phyloP scores from a whole-genome alignment of 2,329 filamentous ascomycete genomes.

The Pseudonectria buxi region DNA sequence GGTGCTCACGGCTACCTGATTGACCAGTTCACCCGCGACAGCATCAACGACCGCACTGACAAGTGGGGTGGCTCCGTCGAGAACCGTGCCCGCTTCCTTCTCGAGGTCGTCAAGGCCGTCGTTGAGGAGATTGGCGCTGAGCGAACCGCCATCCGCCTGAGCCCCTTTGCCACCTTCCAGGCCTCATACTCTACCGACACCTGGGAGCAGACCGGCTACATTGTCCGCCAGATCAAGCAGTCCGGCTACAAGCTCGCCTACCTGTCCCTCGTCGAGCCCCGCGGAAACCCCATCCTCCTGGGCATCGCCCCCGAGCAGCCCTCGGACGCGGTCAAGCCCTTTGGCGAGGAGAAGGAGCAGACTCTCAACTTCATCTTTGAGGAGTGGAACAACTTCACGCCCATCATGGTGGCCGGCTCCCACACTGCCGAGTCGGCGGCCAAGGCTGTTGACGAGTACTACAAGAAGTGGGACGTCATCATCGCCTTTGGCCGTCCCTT shows the following conservation, averaged over 20 bases:
- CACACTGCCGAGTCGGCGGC: constrained; percentile 20
- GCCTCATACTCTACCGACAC: constrained; percentile 19
- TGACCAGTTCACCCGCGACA: constrained; percentile 54
- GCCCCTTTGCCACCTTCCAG: constrained; percentile 38
- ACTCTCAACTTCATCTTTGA: constrained; percentile 26
- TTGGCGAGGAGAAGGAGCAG: constrained; percentile 25
- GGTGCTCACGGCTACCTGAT: constrained; percentile 55
- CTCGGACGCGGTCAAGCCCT: constrained; percentile 4
- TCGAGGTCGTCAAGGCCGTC: constrained; percentile 41
- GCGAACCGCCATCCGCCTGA: constrained; percentile 46
- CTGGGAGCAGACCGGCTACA: constrained; percentile 23
- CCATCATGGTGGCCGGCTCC: constrained; percentile 27
- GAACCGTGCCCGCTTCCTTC: constrained; percentile 44
- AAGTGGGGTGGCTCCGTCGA: constrained; percentile 48
- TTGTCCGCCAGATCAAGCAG: constrained; percentile 21
- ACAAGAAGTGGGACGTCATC: constrained; percentile 20
- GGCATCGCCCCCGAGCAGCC: constrained; percentile 14
- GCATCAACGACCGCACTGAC: constrained; percentile 46
- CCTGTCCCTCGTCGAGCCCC: constrained; percentile 30
- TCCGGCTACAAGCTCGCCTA: constrained; percentile 26
- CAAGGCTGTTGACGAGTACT: constrained; percentile 16
- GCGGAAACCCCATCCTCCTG: constrained; percentile 28
- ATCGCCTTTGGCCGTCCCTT: constrained; percentile 29
- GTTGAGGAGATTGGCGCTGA: constrained; percentile 41
- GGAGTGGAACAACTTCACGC: constrained; percentile 26